Evolutionary conservation across 345 rosid species (phyloP).

Genomic region (Citrus sp.): DNA sequence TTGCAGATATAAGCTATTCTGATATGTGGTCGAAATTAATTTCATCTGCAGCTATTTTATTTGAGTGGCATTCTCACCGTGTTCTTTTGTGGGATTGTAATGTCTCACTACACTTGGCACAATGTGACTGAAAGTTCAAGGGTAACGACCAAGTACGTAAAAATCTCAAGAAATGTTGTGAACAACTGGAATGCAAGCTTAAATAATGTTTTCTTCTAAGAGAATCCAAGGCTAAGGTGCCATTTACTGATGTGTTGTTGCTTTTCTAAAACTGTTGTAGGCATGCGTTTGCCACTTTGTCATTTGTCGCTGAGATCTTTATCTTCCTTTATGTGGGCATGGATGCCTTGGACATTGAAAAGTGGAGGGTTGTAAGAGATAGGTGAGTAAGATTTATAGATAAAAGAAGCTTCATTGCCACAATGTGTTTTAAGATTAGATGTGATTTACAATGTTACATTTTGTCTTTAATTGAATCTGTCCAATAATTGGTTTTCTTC

Average conservation of each 20-base stretch:
- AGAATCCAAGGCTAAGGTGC: not conserved
- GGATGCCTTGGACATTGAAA: slow-evolving; percentile 96
- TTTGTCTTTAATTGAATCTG: not conserved
- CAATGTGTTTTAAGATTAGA: not conserved
- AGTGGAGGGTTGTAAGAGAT: slow-evolving; percentile 72
- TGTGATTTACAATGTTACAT: not conserved
- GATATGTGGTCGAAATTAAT: not conserved
- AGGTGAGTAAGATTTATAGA: slow-evolving; percentile 63
- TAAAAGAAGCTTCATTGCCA: not conserved
- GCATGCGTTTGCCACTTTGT: slow-evolving; percentile 88
- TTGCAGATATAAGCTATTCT: not conserved
- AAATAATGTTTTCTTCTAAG: not conserved
- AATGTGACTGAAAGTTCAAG: slow-evolving; percentile 88
- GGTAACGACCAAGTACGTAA: slow-evolving; percentile 79
- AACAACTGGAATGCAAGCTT: not conserved
- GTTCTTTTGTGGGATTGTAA: slow-evolving; percentile 93
- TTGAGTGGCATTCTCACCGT: slow-evolving; percentile 92
- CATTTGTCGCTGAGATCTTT: slow-evolving; percentile 91
- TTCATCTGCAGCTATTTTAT: slow-evolving; percentile 61
- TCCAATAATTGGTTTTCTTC: not conserved
- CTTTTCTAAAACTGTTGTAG: slow-evolving; percentile 32
- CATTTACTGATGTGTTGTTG: slow-evolving; percentile 7
- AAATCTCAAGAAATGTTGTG: slow-evolving; percentile 1
- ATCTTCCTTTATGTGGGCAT: slow-evolving; percentile 97
- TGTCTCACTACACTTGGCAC: slow-evolving; percentile 99